Percentiles rank a stretch among this genome's conserved stretches.
These are phyloP conservation scores for Aspergillus funiculosus DNA, from an alignment of 495 filamentous ascomycete genomes.

Conservation along the genomic window DNA sequence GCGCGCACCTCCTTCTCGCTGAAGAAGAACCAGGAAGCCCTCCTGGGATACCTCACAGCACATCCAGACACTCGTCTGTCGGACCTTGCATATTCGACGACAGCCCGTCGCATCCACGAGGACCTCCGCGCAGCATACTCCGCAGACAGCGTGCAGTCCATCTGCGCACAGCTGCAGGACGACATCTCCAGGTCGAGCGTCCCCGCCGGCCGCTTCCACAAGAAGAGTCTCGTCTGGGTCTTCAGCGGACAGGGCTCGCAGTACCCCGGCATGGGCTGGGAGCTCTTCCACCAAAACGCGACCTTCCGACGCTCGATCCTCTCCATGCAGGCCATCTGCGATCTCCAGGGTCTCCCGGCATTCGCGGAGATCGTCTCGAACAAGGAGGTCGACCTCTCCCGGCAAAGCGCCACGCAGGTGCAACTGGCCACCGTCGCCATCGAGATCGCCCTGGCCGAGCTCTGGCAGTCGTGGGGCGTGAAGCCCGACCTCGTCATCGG, in stretches of 20 bases:
- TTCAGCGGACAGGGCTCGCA: conserved; percentile 68
- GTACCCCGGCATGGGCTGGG: conserved; percentile 34
- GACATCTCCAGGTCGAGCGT: not conserved
- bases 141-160: not conserved
- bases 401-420: conserved; percentile 20
- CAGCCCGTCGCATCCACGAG: conserved; percentile 16
- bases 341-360: too few relatives aligned
- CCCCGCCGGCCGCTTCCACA: not conserved
- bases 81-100: conserved; percentile 28
- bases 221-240: conserved; percentile 45
- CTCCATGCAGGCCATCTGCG: conserved; percentile 54
- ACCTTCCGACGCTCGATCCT: not conserved
- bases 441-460: conserved; percentile 70
- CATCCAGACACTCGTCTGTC: not conserved
- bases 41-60: not conserved
- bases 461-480: conserved; percentile 70
- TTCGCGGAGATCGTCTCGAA: too few relatives aligned
- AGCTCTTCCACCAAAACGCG: conserved; percentile 19
- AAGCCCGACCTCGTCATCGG: conserved; percentile 67
- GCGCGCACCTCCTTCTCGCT: not conserved
- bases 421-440: conserved; percentile 50
- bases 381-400: conserved; percentile 22
- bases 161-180: not conserved
- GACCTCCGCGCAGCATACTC: not conserved
- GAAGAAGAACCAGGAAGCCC: not conserved